Conservation (phyloP, 148 eudicot genomes). For the Oxyria digyna region DNA sequence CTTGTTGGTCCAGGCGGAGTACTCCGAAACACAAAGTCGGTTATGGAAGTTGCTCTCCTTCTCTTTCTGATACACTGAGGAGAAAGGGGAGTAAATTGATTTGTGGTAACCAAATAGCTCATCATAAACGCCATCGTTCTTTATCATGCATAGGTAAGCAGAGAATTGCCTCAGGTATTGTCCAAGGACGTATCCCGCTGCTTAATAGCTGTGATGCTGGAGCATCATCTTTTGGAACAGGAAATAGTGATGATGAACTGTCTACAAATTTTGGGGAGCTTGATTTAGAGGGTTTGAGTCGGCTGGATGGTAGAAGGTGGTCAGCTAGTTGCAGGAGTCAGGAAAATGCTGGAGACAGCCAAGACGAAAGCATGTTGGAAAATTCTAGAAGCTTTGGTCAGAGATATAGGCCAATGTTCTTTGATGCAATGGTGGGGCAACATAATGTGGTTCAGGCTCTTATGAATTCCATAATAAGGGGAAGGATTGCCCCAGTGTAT, state of each 20-base stretch:
- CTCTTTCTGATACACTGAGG: conserved; percentile 78
- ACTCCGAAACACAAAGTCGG: conserved; percentile 57
- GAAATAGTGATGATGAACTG: conserved; percentile 67
- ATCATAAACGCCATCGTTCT: conserved; percentile 31
- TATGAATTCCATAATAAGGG: conserved; percentile 57
- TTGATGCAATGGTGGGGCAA: conserved; percentile 85
- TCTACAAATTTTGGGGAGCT: conserved; percentile 77
- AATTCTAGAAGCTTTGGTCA: conserved; percentile 67
- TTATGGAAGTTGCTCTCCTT: conserved; percentile 68
- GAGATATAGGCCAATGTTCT: conserved; percentile 84
- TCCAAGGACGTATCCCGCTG: conserved; percentile 65
- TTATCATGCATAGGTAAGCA: conserved; percentile 40
- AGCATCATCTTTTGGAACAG: conserved; percentile 50
- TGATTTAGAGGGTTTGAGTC: conserved; percentile 81
- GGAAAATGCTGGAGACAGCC: conserved; percentile 60
- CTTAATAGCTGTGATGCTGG: conserved; percentile 49
- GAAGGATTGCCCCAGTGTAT: conserved; percentile 74
- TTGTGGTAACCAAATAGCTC: conserved; percentile 48
- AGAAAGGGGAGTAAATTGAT: conserved; percentile 63
- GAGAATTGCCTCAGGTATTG: conserved; percentile 32
- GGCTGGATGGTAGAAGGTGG: conserved; percentile 95
- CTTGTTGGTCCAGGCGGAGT: conserved; percentile 83
- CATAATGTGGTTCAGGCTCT: conserved; percentile 80
- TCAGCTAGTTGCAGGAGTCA: conserved; percentile 70
- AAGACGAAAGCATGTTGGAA: conserved; percentile 53